Percentiles rank a stretch among this genome's conserved stretches.
Evolutionary conservation across 345 rosid species (phyloP).

Genomic region (Corchorus olitorius): DNA sequence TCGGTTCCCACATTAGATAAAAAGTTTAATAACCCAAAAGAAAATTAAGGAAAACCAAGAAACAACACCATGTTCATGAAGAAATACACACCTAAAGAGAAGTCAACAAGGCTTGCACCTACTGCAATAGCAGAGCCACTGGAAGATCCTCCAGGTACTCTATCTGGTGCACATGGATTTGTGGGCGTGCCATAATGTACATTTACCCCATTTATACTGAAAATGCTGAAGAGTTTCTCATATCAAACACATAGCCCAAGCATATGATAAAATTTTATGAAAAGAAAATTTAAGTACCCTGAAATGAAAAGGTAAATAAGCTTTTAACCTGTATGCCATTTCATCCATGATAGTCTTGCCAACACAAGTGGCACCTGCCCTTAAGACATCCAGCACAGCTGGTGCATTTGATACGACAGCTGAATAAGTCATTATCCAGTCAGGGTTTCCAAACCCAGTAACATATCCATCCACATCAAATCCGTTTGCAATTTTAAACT

Average conservation of each 20-base stretch:
- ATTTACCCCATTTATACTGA: conserved; percentile 87
- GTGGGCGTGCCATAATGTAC: conserved; percentile 82
- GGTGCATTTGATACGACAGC: conserved; percentile 76
- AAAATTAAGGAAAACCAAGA: background rate
- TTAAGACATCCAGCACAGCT: conserved; percentile 58
- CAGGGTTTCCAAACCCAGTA: conserved; percentile 92
- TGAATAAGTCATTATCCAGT: conserved; percentile 83
- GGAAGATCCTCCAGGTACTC: conserved; percentile 96
- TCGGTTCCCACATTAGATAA: conserved; percentile 60
- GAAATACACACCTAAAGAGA: conserved; percentile 63
- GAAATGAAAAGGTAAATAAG: background rate
- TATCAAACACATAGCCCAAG: background rate
- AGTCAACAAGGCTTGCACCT: conserved; percentile 81
- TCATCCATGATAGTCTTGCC: conserved; percentile 92
- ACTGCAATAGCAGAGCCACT: conserved; percentile 97
- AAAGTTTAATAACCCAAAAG: background rate
- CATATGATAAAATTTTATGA: background rate
- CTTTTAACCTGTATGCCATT: conserved; percentile 80
- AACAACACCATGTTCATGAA: background rate
- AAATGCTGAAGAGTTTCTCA: background rate
- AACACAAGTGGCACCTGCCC: conserved; percentile 69
- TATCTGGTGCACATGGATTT: conserved; percentile 73
- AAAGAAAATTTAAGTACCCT: background rate
- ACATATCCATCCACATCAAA: conserved; percentile 83
- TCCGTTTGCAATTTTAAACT: conserved; percentile 37